Evolutionary conservation across 1,284 basidiomycete species (phyloP).

Genomic region (Puccinia triticina): DNA sequence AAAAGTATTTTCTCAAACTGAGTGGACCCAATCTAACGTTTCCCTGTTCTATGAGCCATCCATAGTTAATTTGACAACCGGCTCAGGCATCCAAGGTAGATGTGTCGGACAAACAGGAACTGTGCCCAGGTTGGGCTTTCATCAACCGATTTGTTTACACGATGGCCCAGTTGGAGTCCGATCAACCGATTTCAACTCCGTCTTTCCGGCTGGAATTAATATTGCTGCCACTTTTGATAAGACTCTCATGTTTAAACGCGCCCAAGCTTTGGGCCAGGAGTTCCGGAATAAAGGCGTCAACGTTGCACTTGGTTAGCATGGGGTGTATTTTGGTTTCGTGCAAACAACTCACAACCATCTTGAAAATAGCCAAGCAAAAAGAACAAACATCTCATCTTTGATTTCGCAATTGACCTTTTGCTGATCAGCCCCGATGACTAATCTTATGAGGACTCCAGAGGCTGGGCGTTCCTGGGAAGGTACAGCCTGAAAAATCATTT

Average conservation of each 20-base stretch:
- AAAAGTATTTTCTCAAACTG: not conserved
- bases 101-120: constrained; percentile 36
- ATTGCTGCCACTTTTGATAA: constrained; percentile 58
- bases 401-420: not conserved
- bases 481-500: constrained; percentile 3
- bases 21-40: not conserved
- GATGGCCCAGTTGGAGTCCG: constrained; percentile 58
- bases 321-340: constrained; percentile 29
- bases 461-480: constrained; percentile 57
- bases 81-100: constrained; percentile 23
- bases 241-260: constrained; percentile 56
- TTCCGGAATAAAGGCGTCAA: constrained; percentile 58
- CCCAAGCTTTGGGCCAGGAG: constrained; percentile 57
- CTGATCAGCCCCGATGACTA: constrained; percentile 55
- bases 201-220: constrained; percentile 59
- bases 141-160: constrained; percentile 57
- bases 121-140: constrained; percentile 55
- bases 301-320: constrained; percentile 56
- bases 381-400: not conserved
- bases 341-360: not conserved
- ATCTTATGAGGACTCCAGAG: constrained; percentile 56
- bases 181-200: constrained; percentile 55
- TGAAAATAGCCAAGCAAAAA: not conserved
- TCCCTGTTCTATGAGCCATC: not conserved
- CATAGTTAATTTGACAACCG: constrained; percentile 45